Base-by-base conservation (phyloP, 306 rosid genomes). In the Ceratonia siliqua region DNA sequence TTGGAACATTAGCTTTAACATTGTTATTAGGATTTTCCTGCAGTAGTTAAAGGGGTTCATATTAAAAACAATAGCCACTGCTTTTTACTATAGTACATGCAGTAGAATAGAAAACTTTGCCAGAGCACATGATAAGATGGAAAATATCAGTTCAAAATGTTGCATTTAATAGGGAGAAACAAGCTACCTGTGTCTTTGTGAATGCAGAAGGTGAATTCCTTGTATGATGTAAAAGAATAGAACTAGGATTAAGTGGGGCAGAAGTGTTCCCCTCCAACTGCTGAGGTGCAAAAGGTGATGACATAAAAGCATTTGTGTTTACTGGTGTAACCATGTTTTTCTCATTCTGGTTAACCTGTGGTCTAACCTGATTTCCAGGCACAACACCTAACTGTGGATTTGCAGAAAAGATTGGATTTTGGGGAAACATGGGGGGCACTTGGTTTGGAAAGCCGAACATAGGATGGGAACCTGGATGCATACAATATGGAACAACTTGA, bases 161-260 rank as follows among this genome's bases (percentile, higher is more conserved):
- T 56, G 25, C 36, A 59, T 8, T 32, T 59, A 63, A 20, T 7
- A 63, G 18, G 55, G 36, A 32, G 50, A 57, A 73, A 52, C 11
- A 52, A 33, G 30, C 22, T 82, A 94, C 98, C 95, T 85, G 90
- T 64, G 88, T 52, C 61, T 78, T 85, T 46, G 55, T 45, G 73
- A 81, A 74, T 67, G 65, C 67, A 67, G 84, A 68, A 64, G 87
- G 72, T 77, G 64, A 55, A 85, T 75, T 79, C 38, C 48, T 79
- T 32, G 82, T 2, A 72, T 82, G 83, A 54, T 75, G 79, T 4
- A 43, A 76, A 68, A 81, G 86, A 56, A 39, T 61, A 2, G 74
- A 68, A 75, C 54, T 32, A 21, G 81, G 46, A 72, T 78, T 81
- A 62, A 33, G 15, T 10, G 76, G 46, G 15, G 74, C 75, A 32